Evolutionary conservation across 2,329 filamentous ascomycete genomes (phyloP), one percentile per base, ranked within the genome.

Genomic region (Albifimbria verrucaria): DNA sequence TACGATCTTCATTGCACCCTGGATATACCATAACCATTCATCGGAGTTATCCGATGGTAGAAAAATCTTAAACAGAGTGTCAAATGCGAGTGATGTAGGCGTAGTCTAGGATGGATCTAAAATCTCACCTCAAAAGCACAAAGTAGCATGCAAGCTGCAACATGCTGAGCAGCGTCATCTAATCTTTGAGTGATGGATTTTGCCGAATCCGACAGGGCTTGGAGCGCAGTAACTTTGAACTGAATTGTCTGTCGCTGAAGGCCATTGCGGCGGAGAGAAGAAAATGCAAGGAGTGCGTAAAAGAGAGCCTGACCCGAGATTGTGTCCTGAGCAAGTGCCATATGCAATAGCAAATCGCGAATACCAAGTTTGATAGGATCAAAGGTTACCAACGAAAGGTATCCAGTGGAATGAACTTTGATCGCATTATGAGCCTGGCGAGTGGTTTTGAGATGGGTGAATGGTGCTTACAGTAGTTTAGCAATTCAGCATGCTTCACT

Each of bases 81-180:
- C 23, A 44, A 44, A 23, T 44, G 42, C 18, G 42, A 15, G 15
- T 7, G 42, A 44, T 10, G 22, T 15, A 44, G 15, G 15, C 7
- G n/a, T 20, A 21, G 4, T 17, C 6, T 48, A n/a, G n/a, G n/a
- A n/a, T n/a, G n/a, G n/a, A n/a, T n/a, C n/a, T n/a, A n/a, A n/a
- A n/a, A n/a, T n/a, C 59, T 5, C 5, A 60, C 59, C 52, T 62
- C 59, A 11, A 60, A 62, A 10, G 59, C 48, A 2, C 50, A 55
- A 5, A 62, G 57, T 2, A 62, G 52, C 59, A 62, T 62, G 12
- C 48, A 61, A 6, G 59, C 51, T 6, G 59, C 55, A 4, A 60
- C 57, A 15, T 61, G 57, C n/a, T 56, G 59, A 1, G 53, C 51
- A 43, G 59, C 59, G 17, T 52, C 44, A 20, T 28, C 1, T 26